Evolutionary conservation across 169 alveolate genomes (phyloP), one percentile per base, ranked within the genome.

Genomic region (Plasmodium gaboni): DNA sequence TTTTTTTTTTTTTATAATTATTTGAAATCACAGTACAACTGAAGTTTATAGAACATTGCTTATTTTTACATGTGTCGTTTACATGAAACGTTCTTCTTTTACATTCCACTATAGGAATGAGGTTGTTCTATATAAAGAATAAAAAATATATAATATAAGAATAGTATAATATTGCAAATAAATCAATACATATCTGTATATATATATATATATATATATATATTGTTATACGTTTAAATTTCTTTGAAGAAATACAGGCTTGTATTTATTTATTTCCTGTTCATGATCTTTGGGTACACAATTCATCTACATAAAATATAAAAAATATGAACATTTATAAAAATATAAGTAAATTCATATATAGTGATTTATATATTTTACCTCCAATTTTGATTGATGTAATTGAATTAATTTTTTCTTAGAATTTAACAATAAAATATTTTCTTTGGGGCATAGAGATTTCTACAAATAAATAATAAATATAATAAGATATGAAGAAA

Each of bases 371-470:
- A 32, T 17, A 15, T 24, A 12, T 1, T 22, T 2, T 46, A 80
- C 90, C 67, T 80, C 83, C 2, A 80, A 28, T 50, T 80, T 50
- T n/a, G 90, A 46, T 51, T 42, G 73, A 17, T 80, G 74, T 1
- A 59, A n/a, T 9, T 26, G 64, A 42, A 68, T 80, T 12, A 55
- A 6, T 51, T 68, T 80, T 80, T 53, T 68, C 38, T 72, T 57
- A n/a, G 64, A 80, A 3, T 60, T 61, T 10, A 68, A 71, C 59
- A 55, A 32, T 19, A 72, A 24, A n/a, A 60, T 48, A 48, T 60
- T 68, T 42, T 80, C 83, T 51, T 80, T 80, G 7, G 90, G 90
- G 32, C 83, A 80, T 22, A 80, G 59, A 0, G 90, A 80, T 80
- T 65, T 80, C 90, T 80, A 59, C 28, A 57, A 24, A 72, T 13